Base-by-base conservation (phyloP, 2,329 filamentous ascomycete genomes). In the Fusarium goolgardi region DNA sequence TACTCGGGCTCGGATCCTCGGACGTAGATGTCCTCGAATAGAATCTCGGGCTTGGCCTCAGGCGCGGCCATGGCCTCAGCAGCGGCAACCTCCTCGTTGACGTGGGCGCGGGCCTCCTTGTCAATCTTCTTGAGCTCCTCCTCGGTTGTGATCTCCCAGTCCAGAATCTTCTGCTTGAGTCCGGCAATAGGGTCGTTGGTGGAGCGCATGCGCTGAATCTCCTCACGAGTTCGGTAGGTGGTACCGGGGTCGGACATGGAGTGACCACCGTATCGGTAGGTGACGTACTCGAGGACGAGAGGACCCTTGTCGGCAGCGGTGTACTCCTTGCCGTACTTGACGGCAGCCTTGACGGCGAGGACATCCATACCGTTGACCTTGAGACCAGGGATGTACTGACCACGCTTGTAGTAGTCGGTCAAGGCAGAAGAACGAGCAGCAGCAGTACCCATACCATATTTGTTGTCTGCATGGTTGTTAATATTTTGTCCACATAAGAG, bases 321-420 rank as follows among this genome's bases (percentile, higher is more conserved):
- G 86, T 90, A 97, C 78, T 97, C 88, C 86, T 96, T 97, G 78
- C 91, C 94, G 85, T 97, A 94, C 83, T 95, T 86, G 76, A 97
- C 94, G 70, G 96, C 96, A 54, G 95, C 94, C 88, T 97, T 97
- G 81, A 97, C 95, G 70, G 96, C 95, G 68, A 99, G 91, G 75
- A 97, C 94, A 80, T 99, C 96, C 96, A 99, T 99, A 78, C 93
- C 96, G 84, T 99, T 99, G 82, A 99, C 93, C 89, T 99, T 99
- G 76, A 99, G 89, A 85, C 96, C 96, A 60, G 96, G 95, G 74
- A 99, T 99, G 87, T 98, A 99, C 85, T 99, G 96, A 73, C 96
- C 96, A 84, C 96, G 95, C 91, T 98, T 98, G 90, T 99, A 98
- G 90, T 99, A 99, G 82, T 99, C 96, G 81, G 96, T 98, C 79